Base-by-base conservation (phyloP, 345 rosid species). In the Citrus reticulata region DNA sequence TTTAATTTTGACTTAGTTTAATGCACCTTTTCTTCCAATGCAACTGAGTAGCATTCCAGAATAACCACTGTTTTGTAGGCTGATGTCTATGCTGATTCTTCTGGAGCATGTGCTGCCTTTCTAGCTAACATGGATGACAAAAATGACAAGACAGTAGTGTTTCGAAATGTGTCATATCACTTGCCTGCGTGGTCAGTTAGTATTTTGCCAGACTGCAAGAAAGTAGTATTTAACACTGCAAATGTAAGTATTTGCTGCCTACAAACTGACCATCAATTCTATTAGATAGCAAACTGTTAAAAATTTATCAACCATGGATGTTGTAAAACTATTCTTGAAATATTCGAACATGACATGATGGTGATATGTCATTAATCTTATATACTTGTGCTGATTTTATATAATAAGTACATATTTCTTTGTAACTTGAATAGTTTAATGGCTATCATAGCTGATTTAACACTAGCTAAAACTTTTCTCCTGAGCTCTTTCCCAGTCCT, bases 171-270 rank as follows among this genome's bases (percentile, higher is more conserved):
- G 25, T 89, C 98, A 25, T 93, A 90, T 82, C 84, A 87, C 79
- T 85, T 95, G 75, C 99, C 98, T 75, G 95, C 99, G 67, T 95
- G 99, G 99, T 95, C 98, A 40, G 94, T 95, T 70, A 95, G 99
- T 86, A 91, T 95, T 83, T 87, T 95, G 42, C 96, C 97, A 59
- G 98, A 95, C 87, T 95, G 99, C 91, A 92, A 88, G 88, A 90
- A 88, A 69, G 98, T 73, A 25, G 86, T 86, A 60, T 93, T 83
- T 81, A 95, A 95, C 90, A 86, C 98, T 7, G 99, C 99, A 59
- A 88, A 91, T 97, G 99, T 95, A 83, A 77, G 34, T 37, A 9
- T 29, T 72, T 55, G 9, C 22, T 1, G 32, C 30, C 57, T 68
- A 40, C 7, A 13, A 68, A 68, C 72, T 68, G 55, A 29, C 4